phyloP scores from a whole-genome alignment of 2,329 filamentous ascomycete genomes.

The Alternaria burnsii region DNA sequence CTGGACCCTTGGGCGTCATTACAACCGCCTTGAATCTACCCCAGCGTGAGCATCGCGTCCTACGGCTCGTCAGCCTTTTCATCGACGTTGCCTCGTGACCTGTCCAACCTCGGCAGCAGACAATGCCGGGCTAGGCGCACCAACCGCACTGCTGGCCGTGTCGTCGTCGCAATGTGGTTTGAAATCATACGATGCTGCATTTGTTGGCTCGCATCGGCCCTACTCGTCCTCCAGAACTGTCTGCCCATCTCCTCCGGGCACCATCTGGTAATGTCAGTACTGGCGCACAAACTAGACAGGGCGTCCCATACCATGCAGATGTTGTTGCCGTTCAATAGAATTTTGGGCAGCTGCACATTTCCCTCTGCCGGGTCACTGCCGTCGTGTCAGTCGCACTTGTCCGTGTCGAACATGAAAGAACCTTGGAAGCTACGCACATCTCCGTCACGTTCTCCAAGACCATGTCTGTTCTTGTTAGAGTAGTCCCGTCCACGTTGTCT shows the following conservation, averaged over 20 bases:
- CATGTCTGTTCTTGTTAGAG: conserved; percentile 75
- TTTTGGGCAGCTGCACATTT: conserved; percentile 90
- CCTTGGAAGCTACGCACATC: conserved; percentile 68
- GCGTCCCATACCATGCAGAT: conserved; percentile 87
- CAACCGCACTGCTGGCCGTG: conserved; percentile 5
- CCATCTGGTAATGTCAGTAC: conserved; percentile 38
- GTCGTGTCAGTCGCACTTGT: conserved; percentile 13
- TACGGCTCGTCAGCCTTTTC: not conserved
- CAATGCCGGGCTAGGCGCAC: conserved; percentile 1
- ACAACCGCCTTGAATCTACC: conserved; percentile 9
- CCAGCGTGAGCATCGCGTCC: conserved; percentile 7
- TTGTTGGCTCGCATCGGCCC: not conserved
- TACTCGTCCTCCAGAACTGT: conserved; percentile 39
- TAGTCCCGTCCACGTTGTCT: not conserved
- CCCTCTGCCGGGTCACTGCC: conserved; percentile 83
- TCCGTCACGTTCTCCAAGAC: conserved; percentile 97
- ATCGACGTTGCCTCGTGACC: conserved; percentile 5
- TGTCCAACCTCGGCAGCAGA: not conserved
- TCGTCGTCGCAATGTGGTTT: not conserved
- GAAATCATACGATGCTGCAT: conserved; percentile 4
- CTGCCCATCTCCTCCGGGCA: conserved; percentile 46
- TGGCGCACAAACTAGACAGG: not conserved
- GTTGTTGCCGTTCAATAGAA: conserved; percentile 96
- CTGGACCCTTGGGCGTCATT: conserved; percentile 12
- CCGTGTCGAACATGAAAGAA: not conserved